Evolutionary conservation across 257 asterid species (phyloP), one percentile per base, ranked within the genome.

Genomic region (Penstemon eatonii): DNA sequence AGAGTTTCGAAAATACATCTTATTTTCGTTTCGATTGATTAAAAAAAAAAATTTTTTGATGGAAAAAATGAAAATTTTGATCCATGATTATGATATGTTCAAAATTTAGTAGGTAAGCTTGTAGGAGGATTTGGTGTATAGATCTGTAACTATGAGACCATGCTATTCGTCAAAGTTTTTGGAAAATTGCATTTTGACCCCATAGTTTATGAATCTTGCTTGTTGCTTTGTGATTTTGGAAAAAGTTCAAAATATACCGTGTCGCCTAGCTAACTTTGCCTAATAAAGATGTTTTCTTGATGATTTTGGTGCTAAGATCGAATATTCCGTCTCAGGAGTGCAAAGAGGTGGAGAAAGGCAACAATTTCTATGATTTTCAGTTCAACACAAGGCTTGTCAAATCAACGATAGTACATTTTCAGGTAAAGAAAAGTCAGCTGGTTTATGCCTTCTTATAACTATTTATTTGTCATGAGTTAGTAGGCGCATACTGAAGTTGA

Each of bases 331-430:
- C 40, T 5, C 75, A 93, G 97, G 92, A 84, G 63, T 87, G 90
- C 86, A 88, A 87, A 82, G 75, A 85, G 66, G 96, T 90, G 75
- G 88, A 76, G 75, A 84, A 74, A 72, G 97, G 92, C 67, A 82
- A 84, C 69, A 76, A 58, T 66, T 93, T 85, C 75, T 93, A 82
- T 39, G 91, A 88, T 74, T 93, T 93, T 76, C 96, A 88, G 79
- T 90, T 88, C 80, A 93, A 93, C 69, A 87, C 99, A 13, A 89
- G 97, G 83, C 85, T 87, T 39, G 96, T 90, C 77, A 93, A 85
- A 76, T 86, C 99, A 39, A 86, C 99, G 8, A 91, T 93, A 13
- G 96, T 88, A 42, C 99, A 93, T 79, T 93, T 93, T 84, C 99
- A 93, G 99, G 99, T 93, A 79, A 54, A 79, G 75, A 57, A 64